phyloP scores from a whole-genome alignment of 768 basidiomycete species.

The Cystobasidium tubakii region DNA sequence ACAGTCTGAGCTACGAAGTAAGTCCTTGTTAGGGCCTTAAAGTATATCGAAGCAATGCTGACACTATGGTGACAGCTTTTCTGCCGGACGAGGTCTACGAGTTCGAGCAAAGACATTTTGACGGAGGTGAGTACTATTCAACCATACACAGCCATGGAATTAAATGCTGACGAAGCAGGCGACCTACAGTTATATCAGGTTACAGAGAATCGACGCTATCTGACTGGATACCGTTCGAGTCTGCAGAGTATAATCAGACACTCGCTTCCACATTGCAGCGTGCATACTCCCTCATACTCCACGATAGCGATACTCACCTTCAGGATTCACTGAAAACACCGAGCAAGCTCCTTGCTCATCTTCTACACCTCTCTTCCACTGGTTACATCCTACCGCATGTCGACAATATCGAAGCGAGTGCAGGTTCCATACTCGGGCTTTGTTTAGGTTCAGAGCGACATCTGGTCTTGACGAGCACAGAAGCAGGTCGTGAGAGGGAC shows the following conservation, averaged over 20 bases:
- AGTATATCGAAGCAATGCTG: too few species aligned
- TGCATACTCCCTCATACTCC: conserved; percentile 21
- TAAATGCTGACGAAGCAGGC: neutral
- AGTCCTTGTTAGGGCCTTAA: too few species aligned
- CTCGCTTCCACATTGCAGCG: conserved; percentile 21
- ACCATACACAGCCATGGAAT: neutral
- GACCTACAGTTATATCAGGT: conserved; percentile 31
- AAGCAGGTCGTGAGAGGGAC: conserved; percentile 7
- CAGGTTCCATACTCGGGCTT: conserved; percentile 50
- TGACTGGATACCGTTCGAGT: neutral
- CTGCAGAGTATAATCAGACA: neutral
- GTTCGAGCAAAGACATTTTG: conserved; percentile 42
- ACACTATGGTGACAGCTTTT: conserved; percentile 19
- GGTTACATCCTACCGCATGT: conserved; percentile 52
- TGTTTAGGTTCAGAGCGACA: conserved; percentile 49
- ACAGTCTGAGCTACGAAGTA: neutral
- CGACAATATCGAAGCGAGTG: conserved; percentile 51
- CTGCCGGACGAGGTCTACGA: conserved; percentile 39
- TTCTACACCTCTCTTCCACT: conserved; percentile 50
- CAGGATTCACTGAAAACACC: conserved; percentile 12
- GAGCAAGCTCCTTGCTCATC: conserved; percentile 46
- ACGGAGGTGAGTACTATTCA: conserved; percentile 33
- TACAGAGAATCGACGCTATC: conserved; percentile 43
- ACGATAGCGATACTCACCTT: neutral
- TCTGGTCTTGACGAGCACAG: conserved; percentile 46